Evolutionary conservation across 768 basidiomycete genomes (phyloP).

Genomic region (Bullera alba): DNA sequence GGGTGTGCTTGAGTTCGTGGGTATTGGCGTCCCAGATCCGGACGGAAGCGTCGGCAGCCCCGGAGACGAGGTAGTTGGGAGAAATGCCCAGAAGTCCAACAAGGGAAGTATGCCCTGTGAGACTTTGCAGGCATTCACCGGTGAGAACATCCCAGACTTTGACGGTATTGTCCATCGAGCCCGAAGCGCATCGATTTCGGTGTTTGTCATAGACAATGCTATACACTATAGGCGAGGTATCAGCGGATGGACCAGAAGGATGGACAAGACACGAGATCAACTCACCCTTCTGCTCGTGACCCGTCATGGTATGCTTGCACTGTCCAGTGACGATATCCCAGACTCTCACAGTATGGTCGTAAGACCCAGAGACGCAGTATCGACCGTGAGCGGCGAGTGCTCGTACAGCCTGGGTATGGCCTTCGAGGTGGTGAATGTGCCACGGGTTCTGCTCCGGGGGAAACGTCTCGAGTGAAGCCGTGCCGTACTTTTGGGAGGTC

Average conservation of each 20-base stretch:
- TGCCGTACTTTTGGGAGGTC: no score
- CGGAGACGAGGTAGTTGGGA: constrained; percentile 83
- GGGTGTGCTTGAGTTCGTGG: constrained; percentile 69
- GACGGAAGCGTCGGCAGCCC: constrained; percentile 90
- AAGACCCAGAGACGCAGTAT: constrained; percentile 88
- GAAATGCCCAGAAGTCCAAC: constrained; percentile 89
- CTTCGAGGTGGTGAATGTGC: constrained; percentile 73
- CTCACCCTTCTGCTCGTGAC: constrained; percentile 86
- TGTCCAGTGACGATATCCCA: constrained; percentile 85
- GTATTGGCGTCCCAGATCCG: constrained; percentile 88
- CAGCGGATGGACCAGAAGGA: no score
- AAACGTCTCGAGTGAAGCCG: no score
- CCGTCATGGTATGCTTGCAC: constrained; percentile 71
- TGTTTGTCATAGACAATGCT: constrained; percentile 82
- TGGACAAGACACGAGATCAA: neutral
- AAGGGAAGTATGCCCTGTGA: constrained; percentile 87
- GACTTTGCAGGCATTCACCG: constrained; percentile 69
- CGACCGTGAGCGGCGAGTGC: constrained; percentile 85
- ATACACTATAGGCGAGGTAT: constrained; percentile 60
- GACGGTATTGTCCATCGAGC: constrained; percentile 96
- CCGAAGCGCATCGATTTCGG: constrained; percentile 87
- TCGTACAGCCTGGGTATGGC: constrained; percentile 85
- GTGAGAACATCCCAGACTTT: constrained; percentile 85
- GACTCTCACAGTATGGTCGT: constrained; percentile 87
- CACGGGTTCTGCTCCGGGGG: constrained; percentile 66